Percentiles rank a stretch among this genome's conserved stretches.
Conservation (phyloP, 2,329 filamentous ascomycete species). For the Neofusicoccum laricinum region DNA sequence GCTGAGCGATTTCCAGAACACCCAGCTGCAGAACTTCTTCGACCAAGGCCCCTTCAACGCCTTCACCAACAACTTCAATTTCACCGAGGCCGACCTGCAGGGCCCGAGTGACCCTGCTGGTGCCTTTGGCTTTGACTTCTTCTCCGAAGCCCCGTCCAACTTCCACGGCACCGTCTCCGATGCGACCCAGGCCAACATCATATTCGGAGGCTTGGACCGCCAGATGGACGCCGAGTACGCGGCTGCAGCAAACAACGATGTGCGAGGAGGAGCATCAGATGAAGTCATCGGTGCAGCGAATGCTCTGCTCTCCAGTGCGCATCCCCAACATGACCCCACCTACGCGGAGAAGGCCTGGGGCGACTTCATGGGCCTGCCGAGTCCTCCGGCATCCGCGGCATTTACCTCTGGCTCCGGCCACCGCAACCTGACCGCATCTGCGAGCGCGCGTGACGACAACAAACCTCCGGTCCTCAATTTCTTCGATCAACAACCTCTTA, state of each 20-base stretch:
- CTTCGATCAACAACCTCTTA: neutral
- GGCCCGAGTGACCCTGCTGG: neutral
- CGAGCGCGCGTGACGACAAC: neutral
- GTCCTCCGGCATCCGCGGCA: slow-evolving; percentile 13
- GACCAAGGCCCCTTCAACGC: slow-evolving; percentile 16
- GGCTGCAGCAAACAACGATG: neutral
- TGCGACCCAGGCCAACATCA: neutral
- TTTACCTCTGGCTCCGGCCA: slow-evolving; percentile 8
- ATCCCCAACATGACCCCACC: slow-evolving; percentile 6
- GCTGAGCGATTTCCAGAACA: slow-evolving; percentile 10
- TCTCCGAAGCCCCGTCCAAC: neutral
- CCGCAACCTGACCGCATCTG: neutral
- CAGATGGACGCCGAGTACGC: neutral
- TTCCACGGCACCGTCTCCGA: slow-evolving; percentile 11
- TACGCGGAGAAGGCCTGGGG: slow-evolving; percentile 3
- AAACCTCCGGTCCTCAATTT: neutral
- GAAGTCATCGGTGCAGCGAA: slow-evolving; percentile 15
- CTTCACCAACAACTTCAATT: slow-evolving; percentile 2
- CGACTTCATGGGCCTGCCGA: slow-evolving; percentile 9
- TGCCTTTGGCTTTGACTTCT: neutral
- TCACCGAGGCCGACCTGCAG: slow-evolving; percentile 1
- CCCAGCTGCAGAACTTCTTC: slow-evolving; percentile 15
- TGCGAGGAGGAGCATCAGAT: neutral
- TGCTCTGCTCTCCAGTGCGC: slow-evolving; percentile 10
- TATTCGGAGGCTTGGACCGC: neutral